A percentile compares a stretch with the other conserved stretches of the same genome.
Conservation (phyloP, 2,329 filamentous ascomycete species). For the Ceratocystis papillata region DNA sequence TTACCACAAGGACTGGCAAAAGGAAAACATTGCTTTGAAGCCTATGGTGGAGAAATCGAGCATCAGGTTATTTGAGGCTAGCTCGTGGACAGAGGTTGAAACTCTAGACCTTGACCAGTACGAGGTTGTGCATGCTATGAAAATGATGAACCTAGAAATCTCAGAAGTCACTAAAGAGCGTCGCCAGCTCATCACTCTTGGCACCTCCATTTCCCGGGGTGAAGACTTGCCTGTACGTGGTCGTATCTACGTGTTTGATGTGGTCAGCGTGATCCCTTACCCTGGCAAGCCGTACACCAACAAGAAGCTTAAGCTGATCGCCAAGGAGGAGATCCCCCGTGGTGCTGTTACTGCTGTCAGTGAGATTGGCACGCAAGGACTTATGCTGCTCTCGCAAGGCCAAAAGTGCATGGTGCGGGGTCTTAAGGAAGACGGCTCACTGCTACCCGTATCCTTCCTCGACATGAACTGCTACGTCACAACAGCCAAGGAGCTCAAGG, state of each 20-base stretch:
- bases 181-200: slow-evolving; percentile 69
- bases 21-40: slow-evolving; percentile 51
- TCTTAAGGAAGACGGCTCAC: slow-evolving; percentile 84
- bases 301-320: slow-evolving; percentile 71
- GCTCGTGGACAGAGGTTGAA: slow-evolving; percentile 69
- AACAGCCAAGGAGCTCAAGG: slow-evolving; percentile 69
- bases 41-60: slow-evolving; percentile 62
- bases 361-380: slow-evolving; percentile 74
- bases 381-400: slow-evolving; percentile 81
- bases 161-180: slow-evolving; percentile 86
- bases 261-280: slow-evolving; percentile 84
- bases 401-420: slow-evolving; percentile 97
- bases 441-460: slow-evolving; percentile 91
- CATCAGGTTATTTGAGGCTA: slow-evolving; percentile 68
- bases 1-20: slow-evolving; percentile 67
- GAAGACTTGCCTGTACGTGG: slow-evolving; percentile 84
- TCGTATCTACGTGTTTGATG: slow-evolving; percentile 78
- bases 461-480: slow-evolving; percentile 94
- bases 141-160: slow-evolving; percentile 74
- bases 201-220: slow-evolving; percentile 74
- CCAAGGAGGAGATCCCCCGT: slow-evolving; percentile 80
- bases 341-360: slow-evolving; percentile 82
- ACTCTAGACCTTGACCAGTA: slow-evolving; percentile 59
- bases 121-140: slow-evolving; percentile 71
- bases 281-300: slow-evolving; percentile 77